These are phyloP conservation scores for Rhodofomes roseus DNA, from an alignment of 1,284 basidiomycete species.

Conservation along the genomic window DNA sequence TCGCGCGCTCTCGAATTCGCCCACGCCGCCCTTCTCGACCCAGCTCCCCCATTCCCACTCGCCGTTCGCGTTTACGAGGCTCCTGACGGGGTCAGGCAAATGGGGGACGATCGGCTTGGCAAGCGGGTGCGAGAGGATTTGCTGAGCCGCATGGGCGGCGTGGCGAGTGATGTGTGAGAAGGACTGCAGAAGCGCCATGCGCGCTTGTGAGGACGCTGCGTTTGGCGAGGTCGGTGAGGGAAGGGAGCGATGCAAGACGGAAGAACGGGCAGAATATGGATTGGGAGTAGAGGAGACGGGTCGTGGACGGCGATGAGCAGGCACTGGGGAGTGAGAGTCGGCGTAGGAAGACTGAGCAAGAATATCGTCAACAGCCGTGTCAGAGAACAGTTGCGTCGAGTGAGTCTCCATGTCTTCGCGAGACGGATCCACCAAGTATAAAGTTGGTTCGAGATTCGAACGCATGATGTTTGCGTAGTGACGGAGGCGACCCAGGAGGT, in stretches of 20 bases:
- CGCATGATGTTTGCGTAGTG: slow-evolving; percentile 74
- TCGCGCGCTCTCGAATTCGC: slow-evolving; percentile 92
- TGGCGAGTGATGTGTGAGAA: slow-evolving; percentile 89
- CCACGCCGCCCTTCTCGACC: slow-evolving; percentile 84
- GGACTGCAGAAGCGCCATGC: slow-evolving; percentile 75
- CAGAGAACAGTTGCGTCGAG: slow-evolving; percentile 73
- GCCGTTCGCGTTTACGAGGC: slow-evolving; percentile 80
- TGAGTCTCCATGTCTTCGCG: slow-evolving; percentile 88
- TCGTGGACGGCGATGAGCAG: slow-evolving; percentile 72
- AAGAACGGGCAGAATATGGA: slow-evolving; percentile 65
- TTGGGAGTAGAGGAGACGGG: slow-evolving; percentile 55
- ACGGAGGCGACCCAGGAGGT: slow-evolving; percentile 70
- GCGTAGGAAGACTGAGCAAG: slow-evolving; percentile 71
- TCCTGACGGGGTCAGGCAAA: slow-evolving; percentile 86
- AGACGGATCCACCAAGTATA: slow-evolving; percentile 92
- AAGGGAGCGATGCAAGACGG: slow-evolving; percentile 75
- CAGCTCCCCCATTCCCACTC: slow-evolving; percentile 85
- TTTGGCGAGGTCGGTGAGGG: slow-evolving; percentile 39
- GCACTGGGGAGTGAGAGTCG: slow-evolving; percentile 78
- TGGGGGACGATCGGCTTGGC: slow-evolving; percentile 94
- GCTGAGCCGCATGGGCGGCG: slow-evolving; percentile 85
- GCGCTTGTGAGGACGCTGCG: slow-evolving; percentile 58
- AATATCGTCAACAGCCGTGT: slow-evolving; percentile 81
- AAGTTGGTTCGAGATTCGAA: slow-evolving; percentile 72
- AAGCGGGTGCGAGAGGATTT: slow-evolving; percentile 89